Percentiles rank a stretch among this genome's conserved stretches.
phyloP scores from a whole-genome alignment of 164 flowering plant genomes.

The Echeveria elegans region DNA sequence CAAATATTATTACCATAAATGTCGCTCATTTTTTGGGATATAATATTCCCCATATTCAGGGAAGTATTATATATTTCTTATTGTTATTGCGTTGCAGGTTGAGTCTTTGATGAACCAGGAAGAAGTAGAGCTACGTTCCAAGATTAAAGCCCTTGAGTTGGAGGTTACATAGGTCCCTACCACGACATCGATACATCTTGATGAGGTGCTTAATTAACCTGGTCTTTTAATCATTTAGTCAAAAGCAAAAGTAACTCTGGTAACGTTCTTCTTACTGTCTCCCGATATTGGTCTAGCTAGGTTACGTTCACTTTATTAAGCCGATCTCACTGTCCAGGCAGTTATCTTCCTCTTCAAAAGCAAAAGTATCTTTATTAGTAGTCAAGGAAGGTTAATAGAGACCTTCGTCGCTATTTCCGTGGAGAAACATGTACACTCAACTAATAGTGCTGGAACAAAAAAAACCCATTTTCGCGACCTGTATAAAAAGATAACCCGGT shows the following conservation, averaged over 20 bases:
- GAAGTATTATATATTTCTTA: no score
- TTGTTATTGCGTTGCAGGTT: constrained; percentile 36
- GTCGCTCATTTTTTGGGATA: no score
- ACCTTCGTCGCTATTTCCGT: not conserved
- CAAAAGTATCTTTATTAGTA: not conserved
- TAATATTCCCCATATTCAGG: no score
- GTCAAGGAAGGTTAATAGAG: not conserved
- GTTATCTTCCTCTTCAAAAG: not conserved
- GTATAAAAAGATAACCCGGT: not conserved
- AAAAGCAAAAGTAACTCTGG: no score
- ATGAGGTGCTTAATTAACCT: constrained; percentile 53
- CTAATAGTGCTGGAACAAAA: not conserved
- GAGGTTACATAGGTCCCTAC: constrained; percentile 73
- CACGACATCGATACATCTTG: constrained; percentile 40
- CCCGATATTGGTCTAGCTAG: no score
- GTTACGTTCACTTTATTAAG: no score
- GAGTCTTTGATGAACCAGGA: constrained; percentile 73
- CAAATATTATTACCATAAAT: no score
- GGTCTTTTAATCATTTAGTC: no score
- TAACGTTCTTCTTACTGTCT: no score
- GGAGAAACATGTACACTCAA: not conserved
- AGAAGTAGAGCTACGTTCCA: constrained; percentile 82
- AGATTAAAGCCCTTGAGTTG: constrained; percentile 75
- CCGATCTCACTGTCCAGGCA: not conserved
- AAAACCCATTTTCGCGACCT: not conserved